Evolutionary conservation across 177 flowering plant species (phyloP).

Genomic region (Vitis hybrid): DNA sequence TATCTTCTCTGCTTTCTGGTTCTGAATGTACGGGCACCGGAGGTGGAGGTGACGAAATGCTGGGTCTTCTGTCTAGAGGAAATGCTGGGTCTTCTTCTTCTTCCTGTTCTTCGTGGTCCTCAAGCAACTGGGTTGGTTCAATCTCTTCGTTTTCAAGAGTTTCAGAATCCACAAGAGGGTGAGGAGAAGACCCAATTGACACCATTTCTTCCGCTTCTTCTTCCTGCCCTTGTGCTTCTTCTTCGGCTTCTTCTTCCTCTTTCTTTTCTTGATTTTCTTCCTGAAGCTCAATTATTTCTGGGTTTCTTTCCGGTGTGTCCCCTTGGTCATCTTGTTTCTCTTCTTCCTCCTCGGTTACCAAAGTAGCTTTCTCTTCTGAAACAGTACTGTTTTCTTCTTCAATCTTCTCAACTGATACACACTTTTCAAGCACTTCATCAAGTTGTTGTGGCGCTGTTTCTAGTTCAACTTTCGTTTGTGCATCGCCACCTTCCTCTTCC

Average conservation of each 20-base stretch:
- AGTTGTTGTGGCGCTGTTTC: slow-evolving; percentile 5
- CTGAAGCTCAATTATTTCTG: background rate
- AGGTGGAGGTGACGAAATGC: slow-evolving; percentile 10
- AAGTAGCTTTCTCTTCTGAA: slow-evolving; percentile 6
- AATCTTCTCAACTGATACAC: slow-evolving; percentile 10
- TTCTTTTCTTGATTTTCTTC: slow-evolving; percentile 1
- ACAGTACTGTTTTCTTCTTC: slow-evolving; percentile 13
- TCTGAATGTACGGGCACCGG: slow-evolving; percentile 2
- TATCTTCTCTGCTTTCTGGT: slow-evolving; percentile 14
- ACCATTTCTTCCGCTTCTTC: slow-evolving; percentile 11
- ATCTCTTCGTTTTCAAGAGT: slow-evolving; percentile 12
- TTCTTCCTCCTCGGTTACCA: slow-evolving; percentile 1
- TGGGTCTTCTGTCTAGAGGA: background rate
- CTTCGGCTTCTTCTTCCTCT: slow-evolving; percentile 3
- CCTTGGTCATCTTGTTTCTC: slow-evolving; percentile 2
- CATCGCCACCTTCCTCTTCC: background rate
- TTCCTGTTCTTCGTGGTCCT: slow-evolving; percentile 5
- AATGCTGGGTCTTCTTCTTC: slow-evolving; percentile 6
- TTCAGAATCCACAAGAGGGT: slow-evolving; percentile 17
- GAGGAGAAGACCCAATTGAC: slow-evolving; percentile 1
- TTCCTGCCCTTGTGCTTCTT: slow-evolving; percentile 6
- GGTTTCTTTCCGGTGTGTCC: background rate
- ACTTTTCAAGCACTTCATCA: slow-evolving; percentile 7
- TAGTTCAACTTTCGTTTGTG: background rate
- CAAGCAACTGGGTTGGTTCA: background rate